These are phyloP conservation scores for Cadophora sp. DNA, from an alignment of 2,329 filamentous ascomycete species.

Conservation along the genomic window DNA sequence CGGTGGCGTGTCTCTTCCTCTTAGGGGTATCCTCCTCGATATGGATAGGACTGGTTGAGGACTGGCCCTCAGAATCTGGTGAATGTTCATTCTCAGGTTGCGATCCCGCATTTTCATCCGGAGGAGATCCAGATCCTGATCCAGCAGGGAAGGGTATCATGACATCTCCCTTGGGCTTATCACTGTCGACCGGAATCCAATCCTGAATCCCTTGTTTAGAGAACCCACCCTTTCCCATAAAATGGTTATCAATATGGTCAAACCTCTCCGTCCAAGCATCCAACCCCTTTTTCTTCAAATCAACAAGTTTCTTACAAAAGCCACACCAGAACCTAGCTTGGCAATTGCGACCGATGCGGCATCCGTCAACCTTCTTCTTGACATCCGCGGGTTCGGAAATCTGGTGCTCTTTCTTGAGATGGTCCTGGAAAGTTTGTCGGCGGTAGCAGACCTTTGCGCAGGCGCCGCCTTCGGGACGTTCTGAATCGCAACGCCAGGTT, in stretches of 20 bases:
- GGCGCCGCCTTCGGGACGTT: constrained; percentile 35
- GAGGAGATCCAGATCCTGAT: not conserved
- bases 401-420: constrained; percentile 56
- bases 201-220: constrained; percentile 55
- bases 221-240: constrained; percentile 56
- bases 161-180: constrained; percentile 30
- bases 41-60: not conserved
- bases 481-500: constrained; percentile 71
- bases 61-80: not conserved
- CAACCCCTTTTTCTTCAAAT: constrained; percentile 51
- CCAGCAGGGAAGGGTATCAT: not conserved
- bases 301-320: constrained; percentile 70
- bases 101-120: not conserved
- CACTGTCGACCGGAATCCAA: constrained; percentile 53
- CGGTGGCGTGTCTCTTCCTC: constrained; percentile 22
- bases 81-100: not conserved
- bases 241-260: constrained; percentile 80
- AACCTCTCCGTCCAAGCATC: constrained; percentile 67
- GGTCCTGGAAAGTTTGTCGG: constrained; percentile 63
- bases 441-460: constrained; percentile 68
- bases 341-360: constrained; percentile 68
- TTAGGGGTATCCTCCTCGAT: not conserved
- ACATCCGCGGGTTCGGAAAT: constrained; percentile 40
- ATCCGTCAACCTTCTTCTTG: constrained; percentile 55
- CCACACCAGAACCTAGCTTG: constrained; percentile 84